These are phyloP conservation scores for Cystobasidium tubakii DNA, from an alignment of 768 basidiomycete species.

Conservation along the genomic window DNA sequence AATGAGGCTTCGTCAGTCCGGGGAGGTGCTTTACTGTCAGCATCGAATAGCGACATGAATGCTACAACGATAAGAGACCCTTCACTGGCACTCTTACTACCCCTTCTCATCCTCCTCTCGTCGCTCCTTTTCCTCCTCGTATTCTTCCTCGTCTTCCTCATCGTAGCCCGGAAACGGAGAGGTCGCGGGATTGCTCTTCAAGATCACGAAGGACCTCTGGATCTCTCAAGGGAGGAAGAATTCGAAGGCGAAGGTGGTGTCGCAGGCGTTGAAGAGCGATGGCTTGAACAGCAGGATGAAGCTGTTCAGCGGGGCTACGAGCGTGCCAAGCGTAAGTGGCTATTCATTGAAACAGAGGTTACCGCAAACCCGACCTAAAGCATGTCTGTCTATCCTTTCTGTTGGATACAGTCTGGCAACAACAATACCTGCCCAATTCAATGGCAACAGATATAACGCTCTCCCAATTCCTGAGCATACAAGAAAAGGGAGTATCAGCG, in stretches of 20 bases:
- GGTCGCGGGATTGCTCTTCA: conserved; percentile 67
- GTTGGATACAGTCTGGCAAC: conserved; percentile 52
- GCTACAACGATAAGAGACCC: conserved; percentile 13
- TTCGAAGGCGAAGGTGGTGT: conserved; percentile 89
- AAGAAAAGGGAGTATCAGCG: conserved; percentile 98
- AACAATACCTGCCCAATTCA: conserved; percentile 88
- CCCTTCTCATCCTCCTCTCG: conserved; percentile 85
- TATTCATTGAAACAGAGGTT: not conserved
- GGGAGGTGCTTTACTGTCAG: not conserved
- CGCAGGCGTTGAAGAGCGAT: conserved; percentile 81
- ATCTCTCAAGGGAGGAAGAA: conserved; percentile 80
- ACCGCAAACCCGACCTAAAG: too few species aligned
- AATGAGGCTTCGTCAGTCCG: conserved; percentile 2
- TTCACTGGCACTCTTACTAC: conserved; percentile 61
- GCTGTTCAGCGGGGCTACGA: conserved; percentile 63
- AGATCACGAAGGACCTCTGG: conserved; percentile 85
- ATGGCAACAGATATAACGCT: conserved; percentile 94
- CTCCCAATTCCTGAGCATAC: conserved; percentile 96
- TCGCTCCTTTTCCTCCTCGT: conserved; percentile 88
- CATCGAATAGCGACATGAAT: not conserved
- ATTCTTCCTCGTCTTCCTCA: conserved; percentile 82
- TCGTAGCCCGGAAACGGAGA: conserved; percentile 61
- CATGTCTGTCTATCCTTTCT: too few species aligned
- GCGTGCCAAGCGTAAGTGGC: conserved; percentile 71
- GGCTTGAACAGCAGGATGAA: conserved; percentile 79